phyloP scores from a whole-genome alignment of 2,329 filamentous ascomycete species.

The Trichophaea hybrida region DNA sequence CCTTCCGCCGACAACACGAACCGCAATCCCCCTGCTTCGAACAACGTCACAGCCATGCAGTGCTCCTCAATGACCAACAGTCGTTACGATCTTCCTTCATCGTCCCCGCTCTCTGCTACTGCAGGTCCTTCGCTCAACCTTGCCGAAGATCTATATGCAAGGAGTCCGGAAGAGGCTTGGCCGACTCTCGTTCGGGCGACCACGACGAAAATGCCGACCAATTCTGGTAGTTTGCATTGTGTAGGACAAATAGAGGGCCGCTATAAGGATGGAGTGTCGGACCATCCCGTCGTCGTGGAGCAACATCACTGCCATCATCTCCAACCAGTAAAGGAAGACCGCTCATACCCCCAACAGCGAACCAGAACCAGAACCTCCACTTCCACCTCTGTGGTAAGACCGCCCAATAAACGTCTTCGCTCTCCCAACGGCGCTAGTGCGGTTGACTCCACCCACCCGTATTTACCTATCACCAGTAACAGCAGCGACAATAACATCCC shows the following conservation, averaged over 20 bases:
- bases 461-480: slow-evolving; percentile 7
- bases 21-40: not conserved
- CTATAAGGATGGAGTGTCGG: slow-evolving; percentile 4
- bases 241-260: not conserved
- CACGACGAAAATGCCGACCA: not conserved
- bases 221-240: not conserved
- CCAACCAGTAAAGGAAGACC: not conserved
- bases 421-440: too few species aligned
- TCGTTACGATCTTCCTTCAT: not conserved
- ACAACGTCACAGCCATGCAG: not conserved
- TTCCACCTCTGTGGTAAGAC: not conserved
- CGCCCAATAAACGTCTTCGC: slow-evolving; percentile 2
- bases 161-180: slow-evolving; percentile 14
- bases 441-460: not conserved
- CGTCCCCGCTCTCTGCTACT: slow-evolving; percentile 5
- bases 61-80: not conserved
- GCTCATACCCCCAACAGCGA: not conserved
- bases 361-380: not conserved
- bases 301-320: not conserved
- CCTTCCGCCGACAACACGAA: not conserved
- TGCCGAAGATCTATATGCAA: slow-evolving; percentile 20
- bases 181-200: not conserved
- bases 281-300: not conserved
- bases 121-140: slow-evolving; percentile 13
- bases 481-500: slow-evolving; percentile 5